Conservation (phyloP, 169 alveolate genomes). For the Theileria equi region DNA sequence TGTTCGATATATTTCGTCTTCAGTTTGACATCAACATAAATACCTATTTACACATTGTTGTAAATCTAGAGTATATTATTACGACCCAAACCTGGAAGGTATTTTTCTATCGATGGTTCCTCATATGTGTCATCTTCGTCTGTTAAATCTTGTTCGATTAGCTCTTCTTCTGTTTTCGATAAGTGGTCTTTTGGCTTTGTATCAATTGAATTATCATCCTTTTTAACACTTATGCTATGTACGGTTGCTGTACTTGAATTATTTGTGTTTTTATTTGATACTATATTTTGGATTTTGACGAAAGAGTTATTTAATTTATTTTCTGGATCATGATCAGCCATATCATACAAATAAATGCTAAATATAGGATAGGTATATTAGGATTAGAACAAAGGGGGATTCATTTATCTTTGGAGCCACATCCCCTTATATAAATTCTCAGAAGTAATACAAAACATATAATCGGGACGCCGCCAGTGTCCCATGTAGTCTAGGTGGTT, state of each 20-base stretch:
- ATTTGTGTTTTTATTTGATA: neutral
- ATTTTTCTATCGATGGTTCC: conserved; percentile 54
- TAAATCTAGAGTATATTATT: neutral
- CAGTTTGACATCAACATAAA: conserved; percentile 49
- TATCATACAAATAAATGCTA: neutral
- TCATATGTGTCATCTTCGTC: conserved; percentile 43
- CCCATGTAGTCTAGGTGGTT: conserved; percentile 97
- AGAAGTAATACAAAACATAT: neutral
- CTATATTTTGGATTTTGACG: neutral
- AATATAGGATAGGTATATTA: conserved; percentile 2
- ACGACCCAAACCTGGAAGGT: conserved; percentile 39
- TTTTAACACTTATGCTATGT: neutral
- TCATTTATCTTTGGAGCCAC: neutral
- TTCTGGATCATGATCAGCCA: neutral
- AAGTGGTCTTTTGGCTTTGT: conserved; percentile 3
- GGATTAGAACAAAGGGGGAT: neutral
- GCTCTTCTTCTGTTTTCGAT: conserved; percentile 27
- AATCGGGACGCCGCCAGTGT: conserved; percentile 15
- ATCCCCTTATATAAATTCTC: neutral
- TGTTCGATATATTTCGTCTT: conserved; percentile 17
- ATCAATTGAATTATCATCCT: neutral
- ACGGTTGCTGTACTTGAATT: neutral
- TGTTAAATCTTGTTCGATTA: conserved; percentile 60
- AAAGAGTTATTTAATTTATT: neutral
- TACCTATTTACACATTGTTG: conserved; percentile 23